A percentile compares a stretch with the other conserved stretches of the same genome.
phyloP scores from a whole-genome alignment of 164 flowering plant genomes.

The Dillenia turbinata region DNA sequence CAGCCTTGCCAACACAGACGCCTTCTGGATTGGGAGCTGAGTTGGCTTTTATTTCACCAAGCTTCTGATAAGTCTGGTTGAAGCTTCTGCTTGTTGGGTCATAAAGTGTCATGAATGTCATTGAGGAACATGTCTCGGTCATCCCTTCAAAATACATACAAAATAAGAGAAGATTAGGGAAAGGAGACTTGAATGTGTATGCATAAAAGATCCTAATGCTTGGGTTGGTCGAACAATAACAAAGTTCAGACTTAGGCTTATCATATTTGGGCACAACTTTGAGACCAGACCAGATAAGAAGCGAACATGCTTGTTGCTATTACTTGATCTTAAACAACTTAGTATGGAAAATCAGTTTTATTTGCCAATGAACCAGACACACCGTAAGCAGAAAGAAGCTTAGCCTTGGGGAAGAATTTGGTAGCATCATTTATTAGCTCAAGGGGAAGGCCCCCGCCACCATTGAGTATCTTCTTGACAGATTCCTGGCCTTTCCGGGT shows the following conservation, averaged over 20 bases:
- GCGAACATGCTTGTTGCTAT: no score
- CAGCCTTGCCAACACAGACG: conserved; percentile 81
- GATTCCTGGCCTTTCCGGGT: conserved; percentile 23
- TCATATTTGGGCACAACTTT: no score
- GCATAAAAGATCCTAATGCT: not conserved
- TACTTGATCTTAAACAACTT: no score
- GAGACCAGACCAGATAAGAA: no score
- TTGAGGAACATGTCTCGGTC: conserved; percentile 93
- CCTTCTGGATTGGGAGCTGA: conserved; percentile 28
- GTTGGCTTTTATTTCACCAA: conserved; percentile 1
- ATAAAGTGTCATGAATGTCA: conserved; percentile 74
- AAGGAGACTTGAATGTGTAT: not conserved
- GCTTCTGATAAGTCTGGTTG: conserved; percentile 6
- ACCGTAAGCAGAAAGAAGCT: conserved; percentile 89
- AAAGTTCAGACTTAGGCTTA: no score
- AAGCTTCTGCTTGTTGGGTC: conserved; percentile 31
- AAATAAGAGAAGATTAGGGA: not conserved
- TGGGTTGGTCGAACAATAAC: no score
- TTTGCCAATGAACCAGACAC: conserved; percentile 11
- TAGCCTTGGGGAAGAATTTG: conserved; percentile 58
- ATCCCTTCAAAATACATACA: conserved; percentile 47
- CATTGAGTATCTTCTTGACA: conserved; percentile 79
- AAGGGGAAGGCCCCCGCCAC: conserved; percentile 72
- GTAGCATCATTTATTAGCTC: conserved; percentile 46
- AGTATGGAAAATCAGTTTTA: no score